phyloP scores from a whole-genome alignment of 2,329 filamentous ascomycete species.

The Ambrosiella cleistominuta region DNA sequence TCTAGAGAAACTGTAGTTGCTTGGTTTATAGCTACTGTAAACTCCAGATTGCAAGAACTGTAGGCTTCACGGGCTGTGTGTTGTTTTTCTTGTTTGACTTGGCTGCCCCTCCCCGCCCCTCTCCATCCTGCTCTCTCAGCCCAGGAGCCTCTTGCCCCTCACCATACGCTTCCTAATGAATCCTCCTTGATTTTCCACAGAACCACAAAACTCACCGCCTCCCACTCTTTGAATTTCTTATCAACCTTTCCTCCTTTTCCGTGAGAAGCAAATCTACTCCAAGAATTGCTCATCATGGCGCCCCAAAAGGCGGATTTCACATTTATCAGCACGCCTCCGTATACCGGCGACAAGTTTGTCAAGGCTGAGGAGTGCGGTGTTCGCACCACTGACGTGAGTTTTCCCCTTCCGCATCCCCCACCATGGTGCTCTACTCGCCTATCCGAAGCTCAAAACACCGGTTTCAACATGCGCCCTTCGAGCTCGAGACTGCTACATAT shows the following conservation, averaged over 20 bases:
- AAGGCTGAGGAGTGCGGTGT: slow-evolving; percentile 45
- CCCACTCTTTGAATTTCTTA: slow-evolving; percentile 1
- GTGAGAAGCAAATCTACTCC: background rate
- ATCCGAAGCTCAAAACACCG: background rate
- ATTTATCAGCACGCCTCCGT: slow-evolving; percentile 26
- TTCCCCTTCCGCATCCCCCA: background rate
- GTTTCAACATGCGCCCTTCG: background rate
- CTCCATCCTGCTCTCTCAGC: background rate
- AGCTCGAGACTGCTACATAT: background rate
- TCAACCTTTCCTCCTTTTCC: slow-evolving; percentile 2
- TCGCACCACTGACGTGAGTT: slow-evolving; percentile 25
- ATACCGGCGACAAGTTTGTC: slow-evolving; percentile 41
- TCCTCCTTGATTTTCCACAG: background rate
- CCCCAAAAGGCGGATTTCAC: slow-evolving; percentile 23
- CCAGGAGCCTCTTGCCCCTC: background rate
- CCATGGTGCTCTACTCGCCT: background rate
- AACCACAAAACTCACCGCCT: slow-evolving; percentile 9
- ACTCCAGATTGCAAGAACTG: background rate
- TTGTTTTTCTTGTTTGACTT: background rate
- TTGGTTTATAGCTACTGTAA: background rate
- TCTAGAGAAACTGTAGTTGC: background rate
- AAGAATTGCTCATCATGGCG: slow-evolving; percentile 12
- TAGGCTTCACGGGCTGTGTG: background rate
- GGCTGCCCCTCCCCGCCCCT: background rate
- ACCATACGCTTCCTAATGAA: background rate